These are phyloP conservation scores for Nigrospora oryzae DNA, from an alignment of 2,329 filamentous ascomycete species.

Conservation along the genomic window DNA sequence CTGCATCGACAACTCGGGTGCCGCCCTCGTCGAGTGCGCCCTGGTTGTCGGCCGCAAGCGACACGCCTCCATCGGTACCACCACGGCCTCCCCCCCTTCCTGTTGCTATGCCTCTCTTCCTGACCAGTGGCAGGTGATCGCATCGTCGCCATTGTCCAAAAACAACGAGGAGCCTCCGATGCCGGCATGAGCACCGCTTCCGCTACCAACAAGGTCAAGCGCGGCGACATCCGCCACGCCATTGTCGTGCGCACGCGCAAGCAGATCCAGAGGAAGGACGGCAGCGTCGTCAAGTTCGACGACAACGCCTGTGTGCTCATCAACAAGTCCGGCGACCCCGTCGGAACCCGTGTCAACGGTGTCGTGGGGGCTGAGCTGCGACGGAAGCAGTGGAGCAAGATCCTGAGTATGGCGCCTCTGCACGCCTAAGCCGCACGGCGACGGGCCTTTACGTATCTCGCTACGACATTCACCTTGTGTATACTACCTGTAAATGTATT, in stretches of 20 bases:
- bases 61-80: conserved; percentile 77
- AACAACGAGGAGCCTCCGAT: conserved; percentile 74
- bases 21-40: conserved; percentile 92
- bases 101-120: background rate
- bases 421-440: conserved; percentile 32
- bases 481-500: no score
- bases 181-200: conserved; percentile 64
- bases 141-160: conserved; percentile 95
- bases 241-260: conserved; percentile 90
- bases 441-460: no score
- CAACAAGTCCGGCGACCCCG: conserved; percentile 93
- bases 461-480: no score
- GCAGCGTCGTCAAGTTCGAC: conserved; percentile 85
- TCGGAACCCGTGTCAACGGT: conserved; percentile 86
- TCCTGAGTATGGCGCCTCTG: conserved; percentile 83
- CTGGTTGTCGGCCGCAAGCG: conserved; percentile 87
- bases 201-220: conserved; percentile 84
- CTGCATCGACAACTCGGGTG: conserved; percentile 99
- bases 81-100: background rate
- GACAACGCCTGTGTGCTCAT: conserved; percentile 97
- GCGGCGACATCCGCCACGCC: conserved; percentile 93
- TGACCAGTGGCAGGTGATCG: conserved; percentile 64
- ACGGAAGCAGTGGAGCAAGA: conserved; percentile 96
- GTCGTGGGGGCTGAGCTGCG: conserved; percentile 85
- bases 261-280: conserved; percentile 78